Evolutionary conservation across 1,284 basidiomycete genomes (phyloP).

Genomic region (Waitea zeae): DNA sequence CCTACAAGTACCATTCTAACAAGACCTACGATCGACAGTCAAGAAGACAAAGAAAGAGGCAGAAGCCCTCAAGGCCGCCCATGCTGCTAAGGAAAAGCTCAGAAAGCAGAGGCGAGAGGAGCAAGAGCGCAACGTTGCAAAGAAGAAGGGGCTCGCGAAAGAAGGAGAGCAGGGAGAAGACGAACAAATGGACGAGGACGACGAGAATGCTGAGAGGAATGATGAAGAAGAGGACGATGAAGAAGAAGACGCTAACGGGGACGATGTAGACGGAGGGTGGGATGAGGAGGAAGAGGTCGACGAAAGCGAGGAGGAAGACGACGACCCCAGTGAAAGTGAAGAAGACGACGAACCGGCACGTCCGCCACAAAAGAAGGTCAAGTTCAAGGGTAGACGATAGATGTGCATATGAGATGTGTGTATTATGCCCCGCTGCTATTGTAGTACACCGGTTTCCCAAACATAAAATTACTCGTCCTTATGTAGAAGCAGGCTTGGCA

Average conservation of each 20-base stretch:
- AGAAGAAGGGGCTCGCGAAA: constrained; percentile 43
- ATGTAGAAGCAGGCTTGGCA: neutral
- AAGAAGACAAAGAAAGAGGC: constrained; percentile 69
- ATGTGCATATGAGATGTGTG: no score
- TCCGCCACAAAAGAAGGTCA: constrained; percentile 22
- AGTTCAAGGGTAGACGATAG: constrained; percentile 20
- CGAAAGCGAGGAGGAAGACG: constrained; percentile 16
- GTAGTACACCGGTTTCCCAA: no score
- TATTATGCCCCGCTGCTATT: no score
- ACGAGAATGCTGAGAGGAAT: constrained; percentile 18
- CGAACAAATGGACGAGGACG: constrained; percentile 19
- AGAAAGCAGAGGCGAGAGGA: constrained; percentile 66
- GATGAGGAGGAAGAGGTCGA: constrained; percentile 18
- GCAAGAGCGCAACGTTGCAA: constrained; percentile 75
- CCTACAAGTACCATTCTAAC: no score
- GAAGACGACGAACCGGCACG: constrained; percentile 19
- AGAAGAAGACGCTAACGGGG: constrained; percentile 21
- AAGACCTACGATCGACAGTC: no score
- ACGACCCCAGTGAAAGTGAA: constrained; percentile 19
- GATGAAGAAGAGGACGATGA: constrained; percentile 23
- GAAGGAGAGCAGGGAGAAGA: constrained; percentile 18
- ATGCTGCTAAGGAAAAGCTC: constrained; percentile 60
- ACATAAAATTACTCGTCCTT: no score
- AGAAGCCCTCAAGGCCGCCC: constrained; percentile 46
- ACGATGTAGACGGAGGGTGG: constrained; percentile 18